Conservation (phyloP, 2,329 filamentous ascomycete genomes). For the Colletotrichum sp. region DNA sequence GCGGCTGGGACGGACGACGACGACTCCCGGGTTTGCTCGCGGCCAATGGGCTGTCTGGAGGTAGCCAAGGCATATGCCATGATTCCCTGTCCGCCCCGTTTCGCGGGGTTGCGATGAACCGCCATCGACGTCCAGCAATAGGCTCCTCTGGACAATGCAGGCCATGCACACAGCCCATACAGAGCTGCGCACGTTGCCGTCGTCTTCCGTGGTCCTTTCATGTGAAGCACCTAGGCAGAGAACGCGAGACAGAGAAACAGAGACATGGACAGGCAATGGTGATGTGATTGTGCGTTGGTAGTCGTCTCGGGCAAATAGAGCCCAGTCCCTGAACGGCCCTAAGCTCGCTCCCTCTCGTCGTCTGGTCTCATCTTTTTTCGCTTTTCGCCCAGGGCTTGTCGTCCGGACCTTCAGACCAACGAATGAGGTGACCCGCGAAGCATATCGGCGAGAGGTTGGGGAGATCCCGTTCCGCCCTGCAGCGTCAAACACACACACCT, state of each 20-base stretch:
- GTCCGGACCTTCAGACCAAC: not conserved
- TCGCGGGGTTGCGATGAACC: slow-evolving; percentile 12
- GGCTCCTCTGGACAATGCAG: not conserved
- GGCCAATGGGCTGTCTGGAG: slow-evolving; percentile 1
- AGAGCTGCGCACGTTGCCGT: not conserved
- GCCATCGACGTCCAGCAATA: not conserved
- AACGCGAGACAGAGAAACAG: not conserved
- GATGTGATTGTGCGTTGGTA: not conserved
- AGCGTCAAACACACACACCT: not conserved
- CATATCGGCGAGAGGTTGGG: slow-evolving; percentile 5
- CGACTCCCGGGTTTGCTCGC: not conserved
- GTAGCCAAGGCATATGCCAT: slow-evolving; percentile 8
- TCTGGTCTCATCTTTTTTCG: slow-evolving; percentile 4
- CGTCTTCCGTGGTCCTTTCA: not conserved
- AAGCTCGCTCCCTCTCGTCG: slow-evolving; percentile 4
- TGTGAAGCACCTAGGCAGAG: not conserved
- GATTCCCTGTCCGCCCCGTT: slow-evolving; percentile 3
- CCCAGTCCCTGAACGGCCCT: not conserved
- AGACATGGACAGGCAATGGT: not conserved
- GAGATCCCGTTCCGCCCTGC: slow-evolving; percentile 7
- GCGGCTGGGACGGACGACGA: not conserved
- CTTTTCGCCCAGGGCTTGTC: not conserved
- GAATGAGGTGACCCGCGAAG: not conserved
- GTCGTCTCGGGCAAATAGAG: not conserved
- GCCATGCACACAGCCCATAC: not conserved